These are phyloP conservation scores for Halenospora varia DNA, from an alignment of 495 filamentous ascomycete species.

Conservation along the genomic window DNA sequence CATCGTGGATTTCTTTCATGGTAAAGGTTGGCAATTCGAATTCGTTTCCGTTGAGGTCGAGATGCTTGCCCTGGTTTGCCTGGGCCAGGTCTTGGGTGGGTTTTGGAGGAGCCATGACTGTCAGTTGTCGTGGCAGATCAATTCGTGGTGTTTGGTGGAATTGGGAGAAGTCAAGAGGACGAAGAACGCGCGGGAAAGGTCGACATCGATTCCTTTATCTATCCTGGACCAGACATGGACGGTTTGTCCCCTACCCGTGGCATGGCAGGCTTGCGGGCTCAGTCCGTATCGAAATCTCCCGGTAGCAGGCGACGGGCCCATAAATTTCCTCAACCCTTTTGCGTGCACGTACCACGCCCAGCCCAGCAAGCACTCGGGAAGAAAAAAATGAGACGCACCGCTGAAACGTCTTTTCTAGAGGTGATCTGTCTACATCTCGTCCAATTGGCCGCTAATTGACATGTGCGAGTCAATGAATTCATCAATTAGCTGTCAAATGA, in stretches of 20 bases:
- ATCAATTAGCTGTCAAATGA: too few species aligned
- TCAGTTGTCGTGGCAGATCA: too few species aligned
- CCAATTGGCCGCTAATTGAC: too few species aligned
- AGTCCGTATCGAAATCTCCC: too few species aligned
- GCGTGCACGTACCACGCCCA: conserved; percentile 3
- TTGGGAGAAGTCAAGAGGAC: too few species aligned
- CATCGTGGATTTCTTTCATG: conserved; percentile 64
- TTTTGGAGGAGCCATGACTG: too few species aligned
- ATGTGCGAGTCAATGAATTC: neutral
- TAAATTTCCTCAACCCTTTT: conserved; percentile 7
- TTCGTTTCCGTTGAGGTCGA: conserved; percentile 50
- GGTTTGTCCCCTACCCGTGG: too few species aligned
- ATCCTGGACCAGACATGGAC: too few species aligned
- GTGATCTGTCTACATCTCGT: neutral
- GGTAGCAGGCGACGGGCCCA: neutral
- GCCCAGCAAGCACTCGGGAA: neutral
- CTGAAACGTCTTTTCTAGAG: neutral
- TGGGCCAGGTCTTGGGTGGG: neutral
- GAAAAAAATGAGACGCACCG: neutral
- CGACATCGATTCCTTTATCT: too few species aligned
- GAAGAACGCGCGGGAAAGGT: too few species aligned
- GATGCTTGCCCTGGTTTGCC: conserved; percentile 15
- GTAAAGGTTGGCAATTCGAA: conserved; percentile 55
- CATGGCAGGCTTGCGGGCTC: too few species aligned
- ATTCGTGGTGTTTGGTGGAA: too few species aligned